Base-by-base conservation (phyloP, 2,329 filamentous ascomycete genomes). In the Chrysosporium keratinophilum region DNA sequence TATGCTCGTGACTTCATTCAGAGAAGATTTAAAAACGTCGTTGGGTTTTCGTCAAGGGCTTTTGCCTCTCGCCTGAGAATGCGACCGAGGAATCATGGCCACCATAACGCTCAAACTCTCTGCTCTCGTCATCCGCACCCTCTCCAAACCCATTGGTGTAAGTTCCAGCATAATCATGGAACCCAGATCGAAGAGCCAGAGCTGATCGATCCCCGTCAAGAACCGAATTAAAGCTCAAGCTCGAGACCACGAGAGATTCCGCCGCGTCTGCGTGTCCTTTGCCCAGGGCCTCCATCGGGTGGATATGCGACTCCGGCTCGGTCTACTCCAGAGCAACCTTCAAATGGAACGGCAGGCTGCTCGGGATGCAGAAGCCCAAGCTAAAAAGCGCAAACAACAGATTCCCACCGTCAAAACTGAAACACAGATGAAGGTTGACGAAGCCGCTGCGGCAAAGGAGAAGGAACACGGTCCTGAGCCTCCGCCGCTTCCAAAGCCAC, bases 91-190 rank as follows among this genome's bases (percentile, higher is more conserved):
- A 41, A n/a, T 35, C 58, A 83, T 83, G 80, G 82, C 80, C 57
- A 73, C 62, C 55, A 64, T 85, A 57, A 83, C 81, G 9, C 71
- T 85, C 58, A 85, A 85, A 65, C 76, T 85, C 60, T 79, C 78
- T 33, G 84, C 82, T 19, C 72, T 85, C 46, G 76, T 75, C 40
- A 79, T 85, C 56, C 76, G 82, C 56, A 85, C 82, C 1, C 71
- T 83, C 28, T 82, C 82, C 12, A 85, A 85, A 64, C 82, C 82
- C 1, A 81, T 85, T 63, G 81, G 80, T 59, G 82, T 84, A 74
- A 62, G 76, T 68, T 20, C 15, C 28, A 10, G 15, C 19, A 39
- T 17, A 17, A 15, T 40, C 35, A 14, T 12, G 20, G 42, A 34
- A 39, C 35, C 40, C 12, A 3, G 43, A 28, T 44, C 42, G 1